A percentile compares a stretch with the other conserved stretches of the same genome.
phyloP scores from a whole-genome alignment of 352 stramenopile species.

The Globisporangium iwayamae region DNA sequence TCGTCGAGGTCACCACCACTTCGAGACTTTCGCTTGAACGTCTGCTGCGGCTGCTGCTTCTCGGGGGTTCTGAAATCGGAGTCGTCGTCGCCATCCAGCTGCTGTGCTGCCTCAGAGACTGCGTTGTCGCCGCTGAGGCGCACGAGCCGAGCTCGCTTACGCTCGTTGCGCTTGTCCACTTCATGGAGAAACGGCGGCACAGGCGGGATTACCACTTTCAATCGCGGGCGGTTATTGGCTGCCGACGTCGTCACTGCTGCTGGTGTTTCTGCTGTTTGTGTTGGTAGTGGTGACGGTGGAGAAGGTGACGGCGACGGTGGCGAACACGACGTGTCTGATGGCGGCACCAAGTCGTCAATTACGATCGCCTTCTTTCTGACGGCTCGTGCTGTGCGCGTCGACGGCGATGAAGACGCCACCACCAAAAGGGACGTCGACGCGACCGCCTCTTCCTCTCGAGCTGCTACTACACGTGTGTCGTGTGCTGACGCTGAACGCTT shows the following conservation, averaged over 20 bases:
- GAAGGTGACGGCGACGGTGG: background rate
- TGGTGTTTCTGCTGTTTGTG: background rate
- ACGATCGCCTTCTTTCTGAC: background rate
- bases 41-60: slow-evolving; percentile 12
- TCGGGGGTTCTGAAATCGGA: slow-evolving; percentile 14
- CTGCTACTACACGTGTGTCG: background rate
- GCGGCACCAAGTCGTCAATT: slow-evolving; percentile 11
- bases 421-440: background rate
- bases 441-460: background rate
- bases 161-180: slow-evolving; percentile 16
- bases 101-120: background rate
- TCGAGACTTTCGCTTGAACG: slow-evolving; percentile 13
- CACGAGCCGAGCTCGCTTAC: background rate
- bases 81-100: slow-evolving; percentile 6
- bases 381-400: background rate
- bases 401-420: background rate
- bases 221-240: background rate
- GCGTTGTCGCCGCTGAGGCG: background rate
- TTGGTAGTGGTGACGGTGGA: slow-evolving; percentile 4
- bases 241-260: background rate
- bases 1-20: slow-evolving; percentile 2
- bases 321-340: slow-evolving; percentile 2
- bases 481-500: background rate
- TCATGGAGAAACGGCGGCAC: slow-evolving; percentile 20
- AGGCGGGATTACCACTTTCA: slow-evolving; percentile 19